These are phyloP conservation scores for Westerdykella ornata DNA, from an alignment of 2,329 filamentous ascomycete genomes.

Conservation along the genomic window DNA sequence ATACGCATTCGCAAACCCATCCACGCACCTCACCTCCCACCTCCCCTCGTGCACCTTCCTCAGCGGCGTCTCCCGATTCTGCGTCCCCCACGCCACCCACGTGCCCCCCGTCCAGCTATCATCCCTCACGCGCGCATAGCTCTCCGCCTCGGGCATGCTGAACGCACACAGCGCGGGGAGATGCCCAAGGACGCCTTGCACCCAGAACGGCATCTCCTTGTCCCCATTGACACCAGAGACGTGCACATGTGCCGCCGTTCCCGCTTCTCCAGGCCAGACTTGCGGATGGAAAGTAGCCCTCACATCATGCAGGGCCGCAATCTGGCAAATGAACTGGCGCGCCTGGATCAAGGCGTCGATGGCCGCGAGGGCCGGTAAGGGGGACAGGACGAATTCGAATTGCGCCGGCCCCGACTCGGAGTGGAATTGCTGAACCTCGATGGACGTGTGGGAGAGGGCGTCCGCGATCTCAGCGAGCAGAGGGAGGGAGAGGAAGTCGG, in stretches of 20 bases:
- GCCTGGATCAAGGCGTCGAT: slow-evolving; percentile 66
- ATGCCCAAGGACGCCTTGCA: slow-evolving; percentile 63
- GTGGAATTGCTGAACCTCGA: slow-evolving; percentile 66
- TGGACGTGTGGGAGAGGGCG: slow-evolving; percentile 54
- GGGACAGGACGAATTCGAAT: slow-evolving; percentile 68
- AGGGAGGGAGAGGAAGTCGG: slow-evolving; percentile 54
- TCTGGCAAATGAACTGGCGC: slow-evolving; percentile 60
- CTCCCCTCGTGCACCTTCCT: slow-evolving; percentile 59
- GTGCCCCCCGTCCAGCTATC: slow-evolving; percentile 72
- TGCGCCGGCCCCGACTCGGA: slow-evolving; percentile 67
- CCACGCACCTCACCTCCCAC: slow-evolving; percentile 74
- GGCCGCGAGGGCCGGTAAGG: slow-evolving; percentile 56
- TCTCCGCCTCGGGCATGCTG: slow-evolving; percentile 57
- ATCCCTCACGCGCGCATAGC: slow-evolving; percentile 62
- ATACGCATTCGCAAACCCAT: slow-evolving; percentile 74
- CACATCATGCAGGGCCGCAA: slow-evolving; percentile 56
- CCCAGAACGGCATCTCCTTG: slow-evolving; percentile 57
- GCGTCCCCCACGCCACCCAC: slow-evolving; percentile 73
- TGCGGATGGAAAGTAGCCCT: slow-evolving; percentile 69
- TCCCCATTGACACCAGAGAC: slow-evolving; percentile 49
- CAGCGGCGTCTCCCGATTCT: slow-evolving; percentile 71
- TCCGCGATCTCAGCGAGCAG: slow-evolving; percentile 61
- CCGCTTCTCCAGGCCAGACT: slow-evolving; percentile 51
- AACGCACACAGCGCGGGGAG: slow-evolving; percentile 63
- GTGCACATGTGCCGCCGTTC: slow-evolving; percentile 64